Evolutionary conservation across 768 basidiomycete species (phyloP).

Genomic region (Amanita pallidorosea): DNA sequence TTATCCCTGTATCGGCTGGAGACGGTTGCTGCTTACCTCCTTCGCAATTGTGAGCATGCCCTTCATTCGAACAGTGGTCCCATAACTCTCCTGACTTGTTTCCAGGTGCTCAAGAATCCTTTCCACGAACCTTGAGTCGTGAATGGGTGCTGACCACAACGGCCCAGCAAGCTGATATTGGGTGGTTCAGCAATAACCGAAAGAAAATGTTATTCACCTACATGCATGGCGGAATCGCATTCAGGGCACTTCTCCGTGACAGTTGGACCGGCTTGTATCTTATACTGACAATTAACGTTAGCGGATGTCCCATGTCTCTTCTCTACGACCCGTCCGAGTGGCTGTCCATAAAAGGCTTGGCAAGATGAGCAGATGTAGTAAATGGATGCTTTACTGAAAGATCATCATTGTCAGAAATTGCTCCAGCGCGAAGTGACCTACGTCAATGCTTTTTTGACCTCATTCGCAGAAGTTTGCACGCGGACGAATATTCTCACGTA

Average conservation of each 20-base stretch:
- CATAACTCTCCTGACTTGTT: conserved; percentile 50
- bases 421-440: conserved; percentile 23
- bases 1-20: not conserved
- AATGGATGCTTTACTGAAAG: conserved; percentile 67
- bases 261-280: conserved; percentile 60
- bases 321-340: conserved; percentile 66
- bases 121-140: conserved; percentile 64
- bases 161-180: conserved; percentile 72
- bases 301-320: conserved; percentile 46
- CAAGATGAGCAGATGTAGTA: conserved; percentile 83
- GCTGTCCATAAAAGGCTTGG: conserved; percentile 74
- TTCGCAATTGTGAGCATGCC: conserved; percentile 91
- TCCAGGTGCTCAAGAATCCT: conserved; percentile 69
- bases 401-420: conserved; percentile 4
- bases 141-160: conserved; percentile 92
- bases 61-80: conserved; percentile 77
- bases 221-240: conserved; percentile 71
- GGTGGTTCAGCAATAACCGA: not conserved
- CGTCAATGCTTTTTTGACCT: conserved; percentile 80
- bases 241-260: conserved; percentile 65
- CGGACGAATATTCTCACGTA: conserved; percentile 90
- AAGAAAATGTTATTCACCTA: conserved; percentile 24
- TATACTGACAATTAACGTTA: conserved; percentile 54
- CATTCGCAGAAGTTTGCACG: conserved; percentile 57
- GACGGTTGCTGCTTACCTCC: conserved; percentile 46